phyloP scores from a whole-genome alignment of 768 basidiomycete genomes.

The Cyclocybe cylindracea region DNA sequence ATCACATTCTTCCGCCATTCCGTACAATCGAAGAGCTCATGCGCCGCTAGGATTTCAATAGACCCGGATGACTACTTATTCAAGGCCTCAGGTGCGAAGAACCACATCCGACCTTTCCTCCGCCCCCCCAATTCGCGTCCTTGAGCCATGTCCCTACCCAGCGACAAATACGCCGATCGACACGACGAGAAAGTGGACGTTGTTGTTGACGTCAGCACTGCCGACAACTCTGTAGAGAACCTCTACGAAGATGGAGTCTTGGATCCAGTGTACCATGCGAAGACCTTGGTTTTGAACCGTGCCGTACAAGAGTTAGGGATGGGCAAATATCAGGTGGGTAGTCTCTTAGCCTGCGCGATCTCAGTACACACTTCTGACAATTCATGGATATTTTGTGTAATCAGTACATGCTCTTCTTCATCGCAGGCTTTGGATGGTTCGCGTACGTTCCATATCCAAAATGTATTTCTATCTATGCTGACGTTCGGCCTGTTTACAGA shows the following conservation, averaged over 20 bases:
- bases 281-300: constrained; percentile 56
- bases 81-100: background rate
- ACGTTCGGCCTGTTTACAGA: constrained; percentile 27
- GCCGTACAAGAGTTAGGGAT: constrained; percentile 70
- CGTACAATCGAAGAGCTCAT: background rate
- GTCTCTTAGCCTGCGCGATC: background rate
- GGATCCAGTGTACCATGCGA: constrained; percentile 61
- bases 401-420: constrained; percentile 64
- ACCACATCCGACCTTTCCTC: constrained; percentile 1
- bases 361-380: background rate
- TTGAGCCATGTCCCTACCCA: background rate
- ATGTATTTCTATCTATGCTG: background rate
- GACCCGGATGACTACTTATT: background rate
- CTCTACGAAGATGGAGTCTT: constrained; percentile 28
- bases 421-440: constrained; percentile 77
- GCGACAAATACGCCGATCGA: background rate
- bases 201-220: background rate
- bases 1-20: constrained; percentile 1
- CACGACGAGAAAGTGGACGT: constrained; percentile 5
- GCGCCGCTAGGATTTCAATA: background rate
- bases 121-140: background rate
- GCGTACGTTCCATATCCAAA: constrained; percentile 45
- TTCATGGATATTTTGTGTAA: background rate
- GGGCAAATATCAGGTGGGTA: constrained; percentile 63
- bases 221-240: constrained; percentile 9